Evolutionary conservation across 495 filamentous ascomycete genomes (phyloP), one percentile per base, ranked within the genome.

Genomic region (Cetradonia linearis): DNA sequence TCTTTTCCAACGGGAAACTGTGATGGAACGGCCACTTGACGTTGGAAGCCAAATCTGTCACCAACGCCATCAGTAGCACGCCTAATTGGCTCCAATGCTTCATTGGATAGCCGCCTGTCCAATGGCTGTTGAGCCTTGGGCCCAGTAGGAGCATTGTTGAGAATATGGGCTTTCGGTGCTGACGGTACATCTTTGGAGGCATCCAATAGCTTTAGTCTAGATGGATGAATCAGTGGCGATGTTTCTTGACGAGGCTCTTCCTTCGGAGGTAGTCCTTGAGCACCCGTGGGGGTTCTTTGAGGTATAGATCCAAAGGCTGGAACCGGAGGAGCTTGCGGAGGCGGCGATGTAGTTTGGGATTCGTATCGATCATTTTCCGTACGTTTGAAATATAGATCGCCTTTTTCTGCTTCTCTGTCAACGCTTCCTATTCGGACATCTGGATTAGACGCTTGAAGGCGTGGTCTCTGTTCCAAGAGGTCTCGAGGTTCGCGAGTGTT

Each of bases 271-370:
- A 30, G 20, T 65, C 65, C 66, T 77, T 78, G 20, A 68, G 60
- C 2, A 60, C 18, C n/a, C 67, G 62, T 13, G 64, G 46, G 50
- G 64, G 66, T 8, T 69, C 69, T 28, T 72, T 73, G 30, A 67
- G 71, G 14, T 33, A 73, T 75, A 9, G 85, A 87, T 13, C 87
- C 87, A 75, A 94, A 92, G 2, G 88, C 86, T 20, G 89, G 89
- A 3, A 91, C 89, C 36, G 88, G 84, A 14, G 88, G 87, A 40
- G 86, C 85, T 53, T 87, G 76, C n/a, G 88, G 87, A 20, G 88
- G 89, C 13, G 89, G 85, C 25, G 87, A 77, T 28, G 56, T 56
- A 64, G 70, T 23, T 70, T 66, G 34, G 65, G 70, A 55, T 72
- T 67, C 63, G 72, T 74, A 14, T 67, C 62, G 7, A 67, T 62